These are phyloP conservation scores for Cyclanthera cordifolia DNA, from an alignment of 306 rosid genomes.

Conservation along the genomic window DNA sequence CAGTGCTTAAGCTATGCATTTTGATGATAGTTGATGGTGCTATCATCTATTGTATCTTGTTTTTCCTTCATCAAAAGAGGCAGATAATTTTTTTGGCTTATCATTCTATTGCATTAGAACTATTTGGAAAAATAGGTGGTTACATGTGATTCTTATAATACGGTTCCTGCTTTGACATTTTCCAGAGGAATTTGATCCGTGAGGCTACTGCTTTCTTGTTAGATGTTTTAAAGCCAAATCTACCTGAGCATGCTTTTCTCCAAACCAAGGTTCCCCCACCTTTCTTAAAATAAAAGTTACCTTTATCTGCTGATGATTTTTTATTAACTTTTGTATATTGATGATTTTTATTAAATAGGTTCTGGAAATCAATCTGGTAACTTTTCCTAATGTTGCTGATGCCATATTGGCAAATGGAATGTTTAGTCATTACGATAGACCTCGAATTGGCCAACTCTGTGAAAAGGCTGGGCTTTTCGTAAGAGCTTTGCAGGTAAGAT, in stretches of 20 bases:
- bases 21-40: neutral
- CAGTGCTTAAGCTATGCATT: neutral
- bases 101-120: neutral
- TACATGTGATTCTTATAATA: neutral
- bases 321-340: conserved; percentile 13
- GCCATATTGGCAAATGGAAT: conserved; percentile 98
- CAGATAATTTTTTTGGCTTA: neutral
- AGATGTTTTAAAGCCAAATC: conserved; percentile 93
- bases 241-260: conserved; percentile 82
- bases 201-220: conserved; percentile 97
- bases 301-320: neutral
- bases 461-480: conserved; percentile 95
- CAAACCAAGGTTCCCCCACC: conserved; percentile 66
- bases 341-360: conserved; percentile 41
- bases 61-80: neutral
- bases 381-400: conserved; percentile 96
- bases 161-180: conserved; percentile 14
- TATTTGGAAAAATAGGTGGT: neutral
- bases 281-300: neutral
- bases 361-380: conserved; percentile 88
- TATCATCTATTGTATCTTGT: neutral
- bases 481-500: conserved; percentile 84
- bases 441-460: conserved; percentile 90
- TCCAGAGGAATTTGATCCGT: conserved; percentile 89
- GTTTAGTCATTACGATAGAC: conserved; percentile 98